Base-by-base conservation (phyloP, 257 asterid genomes). In the Verbena officinalis region DNA sequence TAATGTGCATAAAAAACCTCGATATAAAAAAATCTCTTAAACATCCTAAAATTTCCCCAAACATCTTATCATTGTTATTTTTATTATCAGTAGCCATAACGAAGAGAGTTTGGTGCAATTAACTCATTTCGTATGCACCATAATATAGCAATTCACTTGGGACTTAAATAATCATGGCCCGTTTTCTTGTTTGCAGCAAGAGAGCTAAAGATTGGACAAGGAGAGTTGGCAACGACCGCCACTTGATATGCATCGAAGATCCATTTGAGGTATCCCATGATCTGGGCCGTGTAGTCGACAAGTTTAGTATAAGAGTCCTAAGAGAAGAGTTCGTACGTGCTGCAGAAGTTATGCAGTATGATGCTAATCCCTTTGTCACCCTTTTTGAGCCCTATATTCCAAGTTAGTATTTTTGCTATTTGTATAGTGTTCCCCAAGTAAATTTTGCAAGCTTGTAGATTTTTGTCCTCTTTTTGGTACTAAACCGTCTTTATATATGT, bases 261-360 rank as follows among this genome's bases (percentile, higher is more conserved):
- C 93, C 89, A 1, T 85, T 85, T 31, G 93, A 83, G 72, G 50
- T 77, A 36, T 72, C 87, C n/a, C 93, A 85, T 73, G 89, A 85
- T 73, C 93, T 85, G 38, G 89, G 93, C 27, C 71, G 89, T 67
- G 89, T 85, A 57, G 93, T 85, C 13, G 93, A 85, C 77, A 82
- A 68, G 73, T 64, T 27, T 31, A 85, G 87, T 77, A 80, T 85
- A 42, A 80, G 80, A 78, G 93, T 85, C 55, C 57, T 85, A 38
- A 77, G 87, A 21, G 89, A 85, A 75, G 93, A 85, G 69, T 85
- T 85, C 48, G 93, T 82, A 77, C 87, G 93, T 0, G 89, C 93
- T 34, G 93, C 93, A 11, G 78, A 83, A 61, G 74, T 85, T 61
- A 76, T 83, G 78, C 93, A 82, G 64, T 44, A 72, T 39, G 84